Percentiles rank a stretch among this genome's conserved stretches.
These are phyloP conservation scores for Parastagonospora avenae DNA, from an alignment of 2,329 filamentous ascomycete genomes.

Conservation along the genomic window DNA sequence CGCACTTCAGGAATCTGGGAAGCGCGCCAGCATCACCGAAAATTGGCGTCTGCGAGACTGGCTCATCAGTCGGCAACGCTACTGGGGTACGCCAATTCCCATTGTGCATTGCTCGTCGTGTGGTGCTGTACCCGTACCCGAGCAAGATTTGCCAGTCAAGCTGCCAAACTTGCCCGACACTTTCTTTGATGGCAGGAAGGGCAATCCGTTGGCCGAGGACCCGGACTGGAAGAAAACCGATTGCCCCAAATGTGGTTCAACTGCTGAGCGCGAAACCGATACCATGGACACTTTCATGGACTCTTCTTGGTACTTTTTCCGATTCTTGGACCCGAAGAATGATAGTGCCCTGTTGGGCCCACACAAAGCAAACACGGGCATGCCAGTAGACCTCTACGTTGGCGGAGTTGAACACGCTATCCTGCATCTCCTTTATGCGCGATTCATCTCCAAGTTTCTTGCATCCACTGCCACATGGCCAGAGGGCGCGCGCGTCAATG, in stretches of 20 bases:
- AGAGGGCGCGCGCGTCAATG: constrained; percentile 44
- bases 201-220: constrained; percentile 76
- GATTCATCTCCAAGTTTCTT: constrained; percentile 89
- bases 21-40: constrained; percentile 66
- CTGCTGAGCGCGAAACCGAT: constrained; percentile 82
- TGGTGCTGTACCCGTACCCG: constrained; percentile 78
- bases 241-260: constrained; percentile 74
- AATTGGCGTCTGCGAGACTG: constrained; percentile 86
- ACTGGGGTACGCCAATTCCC: constrained; percentile 90
- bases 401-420: constrained; percentile 92
- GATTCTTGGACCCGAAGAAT: constrained; percentile 76
- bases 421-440: constrained; percentile 83
- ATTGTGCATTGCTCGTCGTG: constrained; percentile 81
- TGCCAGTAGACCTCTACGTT: constrained; percentile 87
- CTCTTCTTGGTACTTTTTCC: constrained; percentile 91
- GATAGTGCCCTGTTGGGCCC: constrained; percentile 64
- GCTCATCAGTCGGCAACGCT: constrained; percentile 89
- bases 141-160: constrained; percentile 74
- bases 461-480: constrained; percentile 59
- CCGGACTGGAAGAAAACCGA: constrained; percentile 74
- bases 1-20: constrained; percentile 54
- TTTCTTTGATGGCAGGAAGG: constrained; percentile 70
- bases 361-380: constrained; percentile 58
- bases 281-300: constrained; percentile 98
- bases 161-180: constrained; percentile 72